These are phyloP conservation scores for Calendula officinalis DNA, from an alignment of 129 eudicot genomes.

Conservation along the genomic window DNA sequence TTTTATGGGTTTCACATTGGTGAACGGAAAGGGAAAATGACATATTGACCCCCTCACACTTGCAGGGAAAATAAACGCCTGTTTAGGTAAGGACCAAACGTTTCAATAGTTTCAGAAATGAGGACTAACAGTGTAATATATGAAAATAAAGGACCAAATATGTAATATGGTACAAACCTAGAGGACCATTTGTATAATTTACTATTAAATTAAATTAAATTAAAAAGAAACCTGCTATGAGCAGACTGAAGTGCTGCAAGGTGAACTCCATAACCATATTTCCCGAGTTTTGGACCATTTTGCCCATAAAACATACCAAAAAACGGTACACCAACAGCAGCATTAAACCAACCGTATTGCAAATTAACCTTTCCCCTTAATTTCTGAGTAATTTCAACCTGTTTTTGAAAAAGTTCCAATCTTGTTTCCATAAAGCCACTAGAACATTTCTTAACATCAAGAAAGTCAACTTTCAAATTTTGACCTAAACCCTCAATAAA, in stretches of 20 bases:
- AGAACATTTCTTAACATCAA: constrained; percentile 32
- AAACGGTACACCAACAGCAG: constrained; percentile 39
- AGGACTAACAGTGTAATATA: too few relatives aligned
- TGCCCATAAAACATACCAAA: constrained; percentile 56
- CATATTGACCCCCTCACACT: too few relatives aligned
- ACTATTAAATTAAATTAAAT: too few relatives aligned
- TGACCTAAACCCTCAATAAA: constrained; percentile 34
- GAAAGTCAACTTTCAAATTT: constrained; percentile 23
- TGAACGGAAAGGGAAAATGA: too few relatives aligned
- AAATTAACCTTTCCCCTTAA: constrained; percentile 79
- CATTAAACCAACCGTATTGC: constrained; percentile 75
- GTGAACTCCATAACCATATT: constrained; percentile 65
- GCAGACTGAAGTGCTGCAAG: constrained; percentile 70
- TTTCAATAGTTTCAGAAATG: too few relatives aligned
- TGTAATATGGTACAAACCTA: too few relatives aligned
- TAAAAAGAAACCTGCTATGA: constrained; percentile 46
- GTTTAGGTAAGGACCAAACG: too few relatives aligned
- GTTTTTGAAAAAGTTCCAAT: constrained; percentile 66
- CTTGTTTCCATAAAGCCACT: constrained; percentile 39
- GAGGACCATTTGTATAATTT: too few relatives aligned
- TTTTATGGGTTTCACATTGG: too few relatives aligned
- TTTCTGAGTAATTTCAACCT: constrained; percentile 65
- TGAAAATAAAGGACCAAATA: too few relatives aligned
- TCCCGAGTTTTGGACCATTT: constrained; percentile 43
- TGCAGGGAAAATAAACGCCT: too few relatives aligned